Conservation (phyloP, 768 basidiomycete genomes). For the Podaxis sp. region DNA sequence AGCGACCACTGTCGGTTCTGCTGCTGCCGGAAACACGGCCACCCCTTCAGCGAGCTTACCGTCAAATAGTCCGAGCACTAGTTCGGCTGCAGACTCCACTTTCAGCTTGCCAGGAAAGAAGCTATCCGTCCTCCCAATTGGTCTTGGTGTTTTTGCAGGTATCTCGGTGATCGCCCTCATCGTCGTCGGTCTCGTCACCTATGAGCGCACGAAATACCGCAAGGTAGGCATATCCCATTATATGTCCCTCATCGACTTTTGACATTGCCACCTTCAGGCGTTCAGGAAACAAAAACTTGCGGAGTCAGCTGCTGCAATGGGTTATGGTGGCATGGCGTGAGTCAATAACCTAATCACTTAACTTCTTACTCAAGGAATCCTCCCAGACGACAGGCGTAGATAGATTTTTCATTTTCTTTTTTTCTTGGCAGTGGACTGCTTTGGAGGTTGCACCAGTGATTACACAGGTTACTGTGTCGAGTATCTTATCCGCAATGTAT, state of each 20-base stretch:
- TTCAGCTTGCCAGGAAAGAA: slow-evolving; percentile 71
- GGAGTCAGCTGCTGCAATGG: slow-evolving; percentile 53
- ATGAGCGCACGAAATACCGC: slow-evolving; percentile 83
- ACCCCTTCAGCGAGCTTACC: slow-evolving; percentile 9
- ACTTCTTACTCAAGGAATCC: background rate
- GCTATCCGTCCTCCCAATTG: slow-evolving; percentile 74
- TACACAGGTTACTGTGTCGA: background rate
- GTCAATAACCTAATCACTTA: background rate
- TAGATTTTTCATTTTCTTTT: background rate
- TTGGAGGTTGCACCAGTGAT: background rate
- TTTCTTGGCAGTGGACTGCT: slow-evolving; percentile 1
- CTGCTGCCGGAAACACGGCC: slow-evolving; percentile 16
- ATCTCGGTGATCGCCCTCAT: slow-evolving; percentile 81
- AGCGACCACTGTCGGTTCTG: slow-evolving; percentile 3
- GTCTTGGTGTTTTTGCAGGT: slow-evolving; percentile 80
- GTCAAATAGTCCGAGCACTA: slow-evolving; percentile 16
- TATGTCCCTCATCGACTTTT: slow-evolving; percentile 1
- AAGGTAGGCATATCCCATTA: slow-evolving; percentile 44
- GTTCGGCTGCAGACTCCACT: slow-evolving; percentile 29
- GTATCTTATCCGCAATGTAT: slow-evolving; percentile 10
- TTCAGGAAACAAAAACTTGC: slow-evolving; percentile 74
- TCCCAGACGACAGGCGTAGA: slow-evolving; percentile 1
- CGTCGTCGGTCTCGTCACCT: slow-evolving; percentile 80
- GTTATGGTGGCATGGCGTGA: slow-evolving; percentile 44
- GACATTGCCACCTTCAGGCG: slow-evolving; percentile 35